Evolutionary conservation across 2,329 filamentous ascomycete species (phyloP).

Genomic region (Trichoderma koningiopsis): DNA sequence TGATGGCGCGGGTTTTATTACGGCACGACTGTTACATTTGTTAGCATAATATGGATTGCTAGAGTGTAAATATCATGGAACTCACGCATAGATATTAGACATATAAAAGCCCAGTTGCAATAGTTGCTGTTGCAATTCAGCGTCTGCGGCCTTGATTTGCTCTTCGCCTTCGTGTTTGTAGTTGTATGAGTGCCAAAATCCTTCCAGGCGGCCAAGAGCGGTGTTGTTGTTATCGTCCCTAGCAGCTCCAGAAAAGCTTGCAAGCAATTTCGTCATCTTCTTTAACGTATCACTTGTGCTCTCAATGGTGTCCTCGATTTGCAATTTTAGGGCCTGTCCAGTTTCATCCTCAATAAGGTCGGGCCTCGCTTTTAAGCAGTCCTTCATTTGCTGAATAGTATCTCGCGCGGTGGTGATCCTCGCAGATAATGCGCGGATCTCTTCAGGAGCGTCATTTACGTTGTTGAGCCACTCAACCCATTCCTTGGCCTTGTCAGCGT

Average conservation of each 20-base stretch:
- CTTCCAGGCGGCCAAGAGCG: constrained; percentile 31
- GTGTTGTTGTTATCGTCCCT: constrained; percentile 31
- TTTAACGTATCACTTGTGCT: constrained; percentile 34
- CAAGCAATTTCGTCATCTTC: constrained; percentile 37
- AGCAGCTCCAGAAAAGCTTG: constrained; percentile 33
- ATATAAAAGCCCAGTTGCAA: constrained; percentile 35
- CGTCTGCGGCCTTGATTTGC: constrained; percentile 38
- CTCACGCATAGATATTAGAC: constrained; percentile 41
- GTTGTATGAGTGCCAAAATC: constrained; percentile 40
- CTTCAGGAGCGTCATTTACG: constrained; percentile 37
- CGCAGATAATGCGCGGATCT: constrained; percentile 35
- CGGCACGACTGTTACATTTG: constrained; percentile 30
- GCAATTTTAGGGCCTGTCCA: constrained; percentile 33
- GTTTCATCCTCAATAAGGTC: constrained; percentile 38
- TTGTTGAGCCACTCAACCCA: constrained; percentile 41
- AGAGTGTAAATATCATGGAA: not conserved
- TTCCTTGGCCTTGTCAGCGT: constrained; percentile 39
- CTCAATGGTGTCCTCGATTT: constrained; percentile 37
- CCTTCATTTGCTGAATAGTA: constrained; percentile 39
- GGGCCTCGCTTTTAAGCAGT: constrained; percentile 34
- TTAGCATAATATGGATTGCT: not conserved
- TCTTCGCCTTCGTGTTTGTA: constrained; percentile 39
- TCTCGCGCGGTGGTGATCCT: constrained; percentile 37
- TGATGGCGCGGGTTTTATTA: constrained; percentile 35
- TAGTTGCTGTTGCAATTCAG: constrained; percentile 36